phyloP scores from a whole-genome alignment of 768 basidiomycete genomes.

The Amanita polypyramis region DNA sequence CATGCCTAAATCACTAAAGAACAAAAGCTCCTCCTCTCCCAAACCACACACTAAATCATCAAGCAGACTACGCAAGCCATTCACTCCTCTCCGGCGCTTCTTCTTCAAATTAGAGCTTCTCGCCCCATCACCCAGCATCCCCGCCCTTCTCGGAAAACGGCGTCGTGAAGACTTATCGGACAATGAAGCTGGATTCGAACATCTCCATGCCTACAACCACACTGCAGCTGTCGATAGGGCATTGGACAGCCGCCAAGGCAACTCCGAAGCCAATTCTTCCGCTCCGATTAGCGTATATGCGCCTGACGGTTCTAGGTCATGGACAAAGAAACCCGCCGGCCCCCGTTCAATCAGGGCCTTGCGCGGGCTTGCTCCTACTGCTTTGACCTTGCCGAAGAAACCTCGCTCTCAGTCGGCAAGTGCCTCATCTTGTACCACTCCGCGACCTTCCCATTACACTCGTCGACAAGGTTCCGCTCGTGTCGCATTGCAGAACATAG shows the following conservation, averaged over 20 bases:
- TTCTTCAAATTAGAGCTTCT: constrained; percentile 29
- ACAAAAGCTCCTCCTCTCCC: background rate
- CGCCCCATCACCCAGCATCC: constrained; percentile 11
- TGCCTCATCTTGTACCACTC: constrained; percentile 1
- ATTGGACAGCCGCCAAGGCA: background rate
- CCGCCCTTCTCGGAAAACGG: constrained; percentile 17
- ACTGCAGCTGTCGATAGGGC: background rate
- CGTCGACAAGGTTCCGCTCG: constrained; percentile 17
- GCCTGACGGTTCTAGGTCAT: background rate
- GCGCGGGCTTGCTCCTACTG: background rate
- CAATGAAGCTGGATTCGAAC: constrained; percentile 3
- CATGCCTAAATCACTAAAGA: constrained; percentile 6
- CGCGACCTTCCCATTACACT: background rate
- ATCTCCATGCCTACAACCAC: constrained; percentile 5
- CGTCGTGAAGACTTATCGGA: constrained; percentile 12
- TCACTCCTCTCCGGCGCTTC: constrained; percentile 29
- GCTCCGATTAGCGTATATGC: constrained; percentile 1
- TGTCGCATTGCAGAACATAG: constrained; percentile 53
- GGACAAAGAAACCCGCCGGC: constrained; percentile 2
- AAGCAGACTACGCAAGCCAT: constrained; percentile 11
- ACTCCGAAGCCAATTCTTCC: background rate
- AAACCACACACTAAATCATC: background rate
- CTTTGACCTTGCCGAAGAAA: background rate
- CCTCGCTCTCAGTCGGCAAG: background rate
- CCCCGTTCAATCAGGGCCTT: background rate